Percentiles rank a stretch among this genome's conserved stretches.
Conservation (phyloP, 345 rosid species). For the Bretschneidera sinensis region DNA sequence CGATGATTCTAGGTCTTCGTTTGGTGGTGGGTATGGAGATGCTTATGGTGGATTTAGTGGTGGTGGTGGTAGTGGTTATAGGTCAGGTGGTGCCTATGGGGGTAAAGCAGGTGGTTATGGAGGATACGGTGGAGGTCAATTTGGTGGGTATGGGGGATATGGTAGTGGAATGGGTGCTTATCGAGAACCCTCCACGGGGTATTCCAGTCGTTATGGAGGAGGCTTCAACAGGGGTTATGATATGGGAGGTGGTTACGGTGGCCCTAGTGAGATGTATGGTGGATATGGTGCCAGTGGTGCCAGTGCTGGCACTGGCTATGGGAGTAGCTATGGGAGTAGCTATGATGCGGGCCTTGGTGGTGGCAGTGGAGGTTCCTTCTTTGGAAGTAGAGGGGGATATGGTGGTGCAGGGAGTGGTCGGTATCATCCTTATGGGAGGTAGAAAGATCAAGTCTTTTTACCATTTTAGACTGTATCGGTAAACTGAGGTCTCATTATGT, state of each 20-base stretch:
- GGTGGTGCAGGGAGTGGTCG: slow-evolving; percentile 66
- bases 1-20: slow-evolving; percentile 54
- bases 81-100: slow-evolving; percentile 61
- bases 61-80: slow-evolving; percentile 47
- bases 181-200: slow-evolving; percentile 63
- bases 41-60: slow-evolving; percentile 62
- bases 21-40: slow-evolving; percentile 50
- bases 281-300: slow-evolving; percentile 45
- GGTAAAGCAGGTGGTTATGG: slow-evolving; percentile 56
- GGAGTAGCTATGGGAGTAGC: slow-evolving; percentile 39
- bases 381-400: slow-evolving; percentile 46
- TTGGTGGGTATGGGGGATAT: slow-evolving; percentile 59
- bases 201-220: slow-evolving; percentile 76
- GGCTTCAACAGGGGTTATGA: slow-evolving; percentile 64
- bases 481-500: slow-evolving; percentile 1
- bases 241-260: slow-evolving; percentile 59
- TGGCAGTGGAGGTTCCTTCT: slow-evolving; percentile 31
- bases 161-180: slow-evolving; percentile 62
- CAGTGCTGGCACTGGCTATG: slow-evolving; percentile 38
- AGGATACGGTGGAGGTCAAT: slow-evolving; percentile 63
- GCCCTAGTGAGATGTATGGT: slow-evolving; percentile 50
- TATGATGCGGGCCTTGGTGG: slow-evolving; percentile 36
- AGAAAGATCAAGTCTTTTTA: slow-evolving; percentile 17
- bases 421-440: slow-evolving; percentile 90
- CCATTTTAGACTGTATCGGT: slow-evolving; percentile 7